Conservation (phyloP, 139 green algal species). For the Picocystis salinarum region DNA sequence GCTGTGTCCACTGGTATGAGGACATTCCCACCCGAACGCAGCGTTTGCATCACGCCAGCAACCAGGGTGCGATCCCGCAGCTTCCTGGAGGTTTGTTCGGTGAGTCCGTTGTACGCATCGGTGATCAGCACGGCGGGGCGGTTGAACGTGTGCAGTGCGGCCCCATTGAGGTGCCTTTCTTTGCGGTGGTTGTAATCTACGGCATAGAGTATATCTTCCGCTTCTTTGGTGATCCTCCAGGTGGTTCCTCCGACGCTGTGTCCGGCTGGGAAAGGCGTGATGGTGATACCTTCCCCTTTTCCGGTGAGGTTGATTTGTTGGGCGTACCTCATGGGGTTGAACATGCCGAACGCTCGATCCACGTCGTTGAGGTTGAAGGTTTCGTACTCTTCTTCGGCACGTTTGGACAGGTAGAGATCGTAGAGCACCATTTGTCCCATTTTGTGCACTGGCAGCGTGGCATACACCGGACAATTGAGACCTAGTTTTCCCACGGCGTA, state of each 20-base stretch:
- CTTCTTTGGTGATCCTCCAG: conserved; percentile 50
- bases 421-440: conserved; percentile 78
- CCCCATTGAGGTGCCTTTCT: conserved; percentile 48
- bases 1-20: conserved; percentile 71
- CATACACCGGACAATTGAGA: conserved; percentile 46
- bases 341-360: conserved; percentile 46
- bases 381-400: conserved; percentile 44
- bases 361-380: conserved; percentile 56
- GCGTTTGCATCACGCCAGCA: conserved; percentile 17
- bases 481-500: conserved; percentile 35
- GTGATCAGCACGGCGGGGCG: conserved; percentile 59
- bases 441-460: conserved; percentile 48
- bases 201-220: conserved; percentile 75
- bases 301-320: conserved; percentile 25
- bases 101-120: conserved; percentile 21
- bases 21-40: conserved; percentile 47
- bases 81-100: not conserved
- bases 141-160: conserved; percentile 26
- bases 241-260: conserved; percentile 63
- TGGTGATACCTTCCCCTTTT: conserved; percentile 28
- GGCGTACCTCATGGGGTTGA: conserved; percentile 35
- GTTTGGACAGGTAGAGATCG: conserved; percentile 33
- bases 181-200: conserved; percentile 69
- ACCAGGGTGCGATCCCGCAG: conserved; percentile 27
- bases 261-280: conserved; percentile 58